Evolutionary conservation across 306 rosid genomes (phyloP).

Genomic region (Coriaria nepalensis): DNA sequence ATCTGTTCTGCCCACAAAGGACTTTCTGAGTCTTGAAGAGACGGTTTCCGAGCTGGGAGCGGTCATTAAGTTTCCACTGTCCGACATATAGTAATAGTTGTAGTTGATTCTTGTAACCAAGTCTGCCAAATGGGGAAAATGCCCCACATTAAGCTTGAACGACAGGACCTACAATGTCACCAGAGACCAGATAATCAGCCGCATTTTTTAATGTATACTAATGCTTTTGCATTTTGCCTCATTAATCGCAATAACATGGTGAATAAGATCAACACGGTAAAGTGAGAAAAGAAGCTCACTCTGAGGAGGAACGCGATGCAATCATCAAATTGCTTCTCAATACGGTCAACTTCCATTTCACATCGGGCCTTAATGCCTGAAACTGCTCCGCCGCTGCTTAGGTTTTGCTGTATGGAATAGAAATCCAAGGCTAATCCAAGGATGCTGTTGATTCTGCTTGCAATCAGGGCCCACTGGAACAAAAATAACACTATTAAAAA

Average conservation of each 20-base stretch:
- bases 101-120: conserved; percentile 89
- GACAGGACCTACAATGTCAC: conserved; percentile 63
- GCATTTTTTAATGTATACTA: background rate
- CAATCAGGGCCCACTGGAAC: conserved; percentile 87
- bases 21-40: conserved; percentile 45
- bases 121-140: conserved; percentile 95
- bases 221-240: conserved; percentile 1
- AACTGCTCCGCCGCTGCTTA: conserved; percentile 74
- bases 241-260: no score
- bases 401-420: conserved; percentile 66
- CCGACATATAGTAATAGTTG: conserved; percentile 87
- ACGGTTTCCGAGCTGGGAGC: conserved; percentile 42
- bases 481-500: conserved; percentile 13
- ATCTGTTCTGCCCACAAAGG: conserved; percentile 30
- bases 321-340: conserved; percentile 90
- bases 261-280: background rate
- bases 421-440: conserved; percentile 87
- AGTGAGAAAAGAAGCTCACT: conserved; percentile 30
- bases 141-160: conserved; percentile 87
- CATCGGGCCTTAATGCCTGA: conserved; percentile 83
- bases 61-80: conserved; percentile 70
- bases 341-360: conserved; percentile 87
- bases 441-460: conserved; percentile 85
- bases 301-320: conserved; percentile 89
- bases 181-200: background rate